Evolutionary conservation across 345 rosid genomes (phyloP).

Genomic region (Camelina laxa): DNA sequence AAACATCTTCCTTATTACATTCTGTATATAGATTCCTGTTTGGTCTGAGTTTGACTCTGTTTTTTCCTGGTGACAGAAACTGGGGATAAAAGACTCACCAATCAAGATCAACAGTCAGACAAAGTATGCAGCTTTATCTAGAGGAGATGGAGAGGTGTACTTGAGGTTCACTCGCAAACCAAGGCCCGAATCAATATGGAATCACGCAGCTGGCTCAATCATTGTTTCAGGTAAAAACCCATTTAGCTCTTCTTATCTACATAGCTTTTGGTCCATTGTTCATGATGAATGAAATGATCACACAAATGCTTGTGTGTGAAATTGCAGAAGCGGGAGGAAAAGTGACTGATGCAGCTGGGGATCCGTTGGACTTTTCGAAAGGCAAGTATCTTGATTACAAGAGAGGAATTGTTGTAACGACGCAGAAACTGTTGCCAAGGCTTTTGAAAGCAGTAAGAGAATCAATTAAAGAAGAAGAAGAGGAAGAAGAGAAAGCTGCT

Average conservation of each 20-base stretch:
- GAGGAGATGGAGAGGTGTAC: conserved; percentile 96
- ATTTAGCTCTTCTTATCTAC: neutral
- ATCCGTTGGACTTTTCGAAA: conserved; percentile 75
- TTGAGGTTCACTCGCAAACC: conserved; percentile 82
- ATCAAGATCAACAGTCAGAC: conserved; percentile 96
- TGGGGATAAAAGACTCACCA: conserved; percentile 86
- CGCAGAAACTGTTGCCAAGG: conserved; percentile 77
- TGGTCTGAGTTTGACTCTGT: conserved; percentile 9
- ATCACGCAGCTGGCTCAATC: conserved; percentile 93
- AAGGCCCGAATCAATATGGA: conserved; percentile 94
- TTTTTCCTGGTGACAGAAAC: conserved; percentile 54
- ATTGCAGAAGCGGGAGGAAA: conserved; percentile 86
- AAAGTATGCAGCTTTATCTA: conserved; percentile 86
- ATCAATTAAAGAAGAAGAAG: conserved; percentile 52
- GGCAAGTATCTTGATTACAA: conserved; percentile 74
- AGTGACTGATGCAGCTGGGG: conserved; percentile 74
- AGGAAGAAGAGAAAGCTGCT: conserved; percentile 36
- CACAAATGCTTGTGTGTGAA: neutral
- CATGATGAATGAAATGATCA: conserved; percentile 21
- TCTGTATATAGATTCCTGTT: conserved; percentile 1
- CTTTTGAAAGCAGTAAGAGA: conserved; percentile 78
- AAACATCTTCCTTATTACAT: conserved; percentile 6
- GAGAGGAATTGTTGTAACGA: conserved; percentile 79
- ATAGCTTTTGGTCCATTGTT: conserved; percentile 12
- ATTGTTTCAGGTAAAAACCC: conserved; percentile 72